phyloP scores from a whole-genome alignment of 371 early-diverging fungal species.

The Lichtheimia corymbifera region DNA sequence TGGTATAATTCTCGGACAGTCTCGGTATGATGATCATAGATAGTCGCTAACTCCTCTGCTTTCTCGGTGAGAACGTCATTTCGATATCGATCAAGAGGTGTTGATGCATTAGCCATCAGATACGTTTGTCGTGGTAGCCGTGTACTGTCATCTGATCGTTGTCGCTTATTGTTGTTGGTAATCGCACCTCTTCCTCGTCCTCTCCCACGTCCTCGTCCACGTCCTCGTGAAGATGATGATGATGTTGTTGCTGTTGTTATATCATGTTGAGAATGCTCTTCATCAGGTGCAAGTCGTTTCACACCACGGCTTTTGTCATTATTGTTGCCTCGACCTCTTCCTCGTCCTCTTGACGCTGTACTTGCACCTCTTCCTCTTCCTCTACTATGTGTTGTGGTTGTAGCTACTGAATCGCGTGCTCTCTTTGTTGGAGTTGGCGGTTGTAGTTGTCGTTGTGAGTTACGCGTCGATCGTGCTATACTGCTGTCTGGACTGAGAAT shows the following conservation, averaged over 20 bases:
- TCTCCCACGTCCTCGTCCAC: conserved; percentile 15
- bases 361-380: neutral
- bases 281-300: neutral
- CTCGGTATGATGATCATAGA: conserved; percentile 51
- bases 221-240: neutral
- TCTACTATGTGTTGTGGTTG: no score
- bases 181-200: conserved; percentile 13
- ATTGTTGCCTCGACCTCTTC: neutral
- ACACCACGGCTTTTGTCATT: neutral
- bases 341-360: neutral
- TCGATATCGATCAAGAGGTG: conserved; percentile 37
- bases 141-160: neutral
- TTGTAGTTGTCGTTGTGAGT: neutral
- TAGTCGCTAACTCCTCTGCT: conserved; percentile 38
- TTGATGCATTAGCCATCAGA: conserved; percentile 16
- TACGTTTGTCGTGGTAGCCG: conserved; percentile 13
- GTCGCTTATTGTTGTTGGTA: conserved; percentile 3
- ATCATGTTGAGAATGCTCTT: neutral
- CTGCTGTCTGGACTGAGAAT: conserved; percentile 30
- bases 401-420: neutral
- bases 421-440: neutral
- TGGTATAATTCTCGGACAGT: conserved; percentile 61
- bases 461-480: conserved; percentile 17
- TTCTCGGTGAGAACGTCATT: conserved; percentile 32
- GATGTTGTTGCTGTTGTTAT: neutral